Conservation (phyloP, 441 rosid genomes). For the Populus hybrid region DNA sequence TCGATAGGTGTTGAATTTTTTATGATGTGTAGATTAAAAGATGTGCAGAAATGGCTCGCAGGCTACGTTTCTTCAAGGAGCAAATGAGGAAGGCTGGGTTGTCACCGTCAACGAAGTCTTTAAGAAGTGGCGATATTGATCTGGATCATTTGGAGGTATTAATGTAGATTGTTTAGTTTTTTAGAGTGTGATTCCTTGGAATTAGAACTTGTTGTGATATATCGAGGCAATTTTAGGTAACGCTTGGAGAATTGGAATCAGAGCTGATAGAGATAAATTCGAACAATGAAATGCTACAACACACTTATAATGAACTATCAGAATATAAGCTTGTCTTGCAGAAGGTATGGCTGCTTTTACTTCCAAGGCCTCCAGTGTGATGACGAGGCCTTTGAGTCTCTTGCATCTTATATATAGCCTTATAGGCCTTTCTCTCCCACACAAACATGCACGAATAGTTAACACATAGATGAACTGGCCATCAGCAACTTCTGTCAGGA, state of each 20-base stretch:
- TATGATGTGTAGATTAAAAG: slow-evolving; percentile 53
- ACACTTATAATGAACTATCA: slow-evolving; percentile 57
- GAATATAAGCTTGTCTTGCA: slow-evolving; percentile 77
- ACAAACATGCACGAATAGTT: background rate
- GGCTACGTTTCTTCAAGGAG: slow-evolving; percentile 75
- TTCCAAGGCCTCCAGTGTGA: background rate
- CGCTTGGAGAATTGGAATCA: slow-evolving; percentile 76
- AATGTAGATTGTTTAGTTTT: background rate
- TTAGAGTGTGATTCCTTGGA: slow-evolving; percentile 2
- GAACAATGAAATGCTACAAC: slow-evolving; percentile 67
- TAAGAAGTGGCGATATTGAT: slow-evolving; percentile 32
- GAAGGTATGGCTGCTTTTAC: slow-evolving; percentile 51
- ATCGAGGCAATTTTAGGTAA: slow-evolving; percentile 19
- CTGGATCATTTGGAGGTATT: slow-evolving; percentile 72
- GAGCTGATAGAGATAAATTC: slow-evolving; percentile 82
- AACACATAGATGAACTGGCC: background rate
- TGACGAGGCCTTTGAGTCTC: background rate
- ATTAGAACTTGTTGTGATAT: slow-evolving; percentile 2
- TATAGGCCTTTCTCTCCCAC: background rate
- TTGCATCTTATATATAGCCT: background rate
- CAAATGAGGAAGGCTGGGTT: slow-evolving; percentile 73
- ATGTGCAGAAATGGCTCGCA: slow-evolving; percentile 83
- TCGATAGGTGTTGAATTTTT: background rate
- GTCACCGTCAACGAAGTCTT: slow-evolving; percentile 38
- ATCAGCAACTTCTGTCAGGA: background rate